Evolutionary conservation across 768 basidiomycete genomes (phyloP).

Genomic region (Termitomyces eurrhizus): DNA sequence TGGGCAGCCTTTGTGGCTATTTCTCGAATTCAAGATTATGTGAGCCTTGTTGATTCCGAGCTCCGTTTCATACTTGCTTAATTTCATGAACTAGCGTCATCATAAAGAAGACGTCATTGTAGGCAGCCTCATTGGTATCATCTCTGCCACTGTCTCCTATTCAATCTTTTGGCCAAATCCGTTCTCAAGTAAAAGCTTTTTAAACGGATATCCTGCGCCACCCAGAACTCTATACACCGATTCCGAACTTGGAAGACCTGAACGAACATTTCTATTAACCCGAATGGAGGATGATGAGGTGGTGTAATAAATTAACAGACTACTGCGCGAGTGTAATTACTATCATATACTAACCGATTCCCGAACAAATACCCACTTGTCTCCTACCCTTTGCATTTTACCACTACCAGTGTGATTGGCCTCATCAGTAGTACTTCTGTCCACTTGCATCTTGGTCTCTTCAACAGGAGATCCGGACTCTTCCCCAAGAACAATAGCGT

Average conservation of each 20-base stretch:
- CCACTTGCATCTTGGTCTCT: constrained; percentile 6
- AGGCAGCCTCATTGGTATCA: constrained; percentile 54
- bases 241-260: constrained; percentile 19
- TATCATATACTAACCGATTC: constrained; percentile 28
- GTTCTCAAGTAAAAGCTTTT: constrained; percentile 39
- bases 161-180: constrained; percentile 66
- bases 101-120: constrained; percentile 68
- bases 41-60: constrained; percentile 25
- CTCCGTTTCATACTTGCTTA: background rate
- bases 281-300: constrained; percentile 37
- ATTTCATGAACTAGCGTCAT: constrained; percentile 41
- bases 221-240: constrained; percentile 41
- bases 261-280: constrained; percentile 45
- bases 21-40: constrained; percentile 62
- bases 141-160: constrained; percentile 47
- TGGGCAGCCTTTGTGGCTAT: constrained; percentile 62
- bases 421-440: constrained; percentile 6
- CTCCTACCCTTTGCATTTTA: constrained; percentile 67
- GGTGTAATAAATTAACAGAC: constrained; percentile 30
- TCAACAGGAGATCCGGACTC: constrained; percentile 22
- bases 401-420: constrained; percentile 29
- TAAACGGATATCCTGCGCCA: constrained; percentile 23
- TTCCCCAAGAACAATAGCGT: constrained; percentile 59
- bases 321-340: constrained; percentile 19
- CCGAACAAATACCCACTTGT: constrained; percentile 69